Conservation (phyloP, 352 stramenopile genomes). For the Pythium grandisporangium region DNA sequence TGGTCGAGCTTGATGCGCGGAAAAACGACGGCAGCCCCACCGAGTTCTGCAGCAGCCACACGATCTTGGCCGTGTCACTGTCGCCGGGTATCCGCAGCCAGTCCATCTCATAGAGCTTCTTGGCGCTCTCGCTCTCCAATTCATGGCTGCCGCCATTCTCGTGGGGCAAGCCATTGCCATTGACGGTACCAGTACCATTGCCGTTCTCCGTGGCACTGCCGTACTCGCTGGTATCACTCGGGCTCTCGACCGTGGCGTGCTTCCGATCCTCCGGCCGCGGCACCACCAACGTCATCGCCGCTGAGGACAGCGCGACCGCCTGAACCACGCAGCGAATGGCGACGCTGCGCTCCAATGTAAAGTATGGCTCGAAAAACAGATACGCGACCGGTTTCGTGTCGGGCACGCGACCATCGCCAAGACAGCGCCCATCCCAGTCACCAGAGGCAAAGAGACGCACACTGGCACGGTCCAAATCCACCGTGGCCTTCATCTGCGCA, state of each 20-base stretch:
- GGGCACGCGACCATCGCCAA: slow-evolving; percentile 78
- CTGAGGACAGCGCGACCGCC: slow-evolving; percentile 41
- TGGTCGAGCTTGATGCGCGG: too few relatives aligned
- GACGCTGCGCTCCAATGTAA: slow-evolving; percentile 37
- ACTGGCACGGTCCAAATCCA: slow-evolving; percentile 69
- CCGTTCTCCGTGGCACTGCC: too few relatives aligned
- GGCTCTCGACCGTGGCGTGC: too few relatives aligned
- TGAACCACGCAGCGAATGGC: slow-evolving; percentile 70
- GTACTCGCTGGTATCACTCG: too few relatives aligned
- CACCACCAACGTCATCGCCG: too few relatives aligned
- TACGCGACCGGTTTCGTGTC: slow-evolving; percentile 54
- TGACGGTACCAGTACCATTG: too few relatives aligned
- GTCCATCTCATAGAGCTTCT: slow-evolving; percentile 45
- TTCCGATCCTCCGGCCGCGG: too few relatives aligned
- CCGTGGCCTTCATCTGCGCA: slow-evolving; percentile 63
- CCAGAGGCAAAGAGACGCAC: slow-evolving; percentile 65
- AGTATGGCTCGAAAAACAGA: slow-evolving; percentile 72
- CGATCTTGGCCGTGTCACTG: slow-evolving; percentile 58
- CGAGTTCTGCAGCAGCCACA: slow-evolving; percentile 69
- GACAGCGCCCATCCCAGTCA: slow-evolving; percentile 76
- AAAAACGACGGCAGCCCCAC: slow-evolving; percentile 38
- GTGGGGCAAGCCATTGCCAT: too few relatives aligned
- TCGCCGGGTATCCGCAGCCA: slow-evolving; percentile 73
- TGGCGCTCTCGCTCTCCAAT: too few relatives aligned
- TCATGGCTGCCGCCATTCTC: neutral